These are phyloP conservation scores for Cladosporium sp. DNA, from an alignment of 2,329 filamentous ascomycete genomes.

Conservation along the genomic window DNA sequence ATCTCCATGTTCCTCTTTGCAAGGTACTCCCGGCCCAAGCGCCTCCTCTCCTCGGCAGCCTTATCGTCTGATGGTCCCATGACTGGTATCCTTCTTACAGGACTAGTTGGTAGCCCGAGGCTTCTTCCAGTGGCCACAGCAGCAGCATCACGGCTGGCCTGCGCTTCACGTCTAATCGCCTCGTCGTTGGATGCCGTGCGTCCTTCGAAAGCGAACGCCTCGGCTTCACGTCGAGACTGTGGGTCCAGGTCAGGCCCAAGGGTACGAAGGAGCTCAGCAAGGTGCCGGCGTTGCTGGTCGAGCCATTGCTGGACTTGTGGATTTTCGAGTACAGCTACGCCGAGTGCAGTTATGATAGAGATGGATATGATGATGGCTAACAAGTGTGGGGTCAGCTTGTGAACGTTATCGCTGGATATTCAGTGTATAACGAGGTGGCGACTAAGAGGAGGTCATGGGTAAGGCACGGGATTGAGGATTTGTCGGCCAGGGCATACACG, in stretches of 20 bases:
- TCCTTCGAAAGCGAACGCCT: conserved; percentile 35
- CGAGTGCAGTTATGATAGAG: conserved; percentile 58
- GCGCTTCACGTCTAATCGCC: conserved; percentile 26
- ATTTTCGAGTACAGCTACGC: conserved; percentile 60
- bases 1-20: conserved; percentile 32
- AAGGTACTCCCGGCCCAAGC: conserved; percentile 34
- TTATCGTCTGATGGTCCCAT: conserved; percentile 27
- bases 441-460: too few relatives aligned
- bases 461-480: too few relatives aligned
- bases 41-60: conserved; percentile 31
- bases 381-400: conserved; percentile 3
- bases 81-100: conserved; percentile 28
- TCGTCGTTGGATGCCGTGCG: conserved; percentile 29
- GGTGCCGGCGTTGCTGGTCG: conserved; percentile 56
- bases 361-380: conserved; percentile 60
- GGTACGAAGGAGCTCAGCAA: conserved; percentile 55
- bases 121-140: conserved; percentile 32
- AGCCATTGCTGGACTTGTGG: conserved; percentile 62
- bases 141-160: conserved; percentile 28
- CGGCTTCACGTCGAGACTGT: conserved; percentile 32
- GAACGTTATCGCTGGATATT: neutral
- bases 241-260: conserved; percentile 59
- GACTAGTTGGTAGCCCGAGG: conserved; percentile 17
- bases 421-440: too few relatives aligned
- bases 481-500: too few relatives aligned